A percentile compares a stretch with the other conserved stretches of the same genome.
phyloP scores from a whole-genome alignment of 768 basidiomycete species.

The Lactifluus volemus region DNA sequence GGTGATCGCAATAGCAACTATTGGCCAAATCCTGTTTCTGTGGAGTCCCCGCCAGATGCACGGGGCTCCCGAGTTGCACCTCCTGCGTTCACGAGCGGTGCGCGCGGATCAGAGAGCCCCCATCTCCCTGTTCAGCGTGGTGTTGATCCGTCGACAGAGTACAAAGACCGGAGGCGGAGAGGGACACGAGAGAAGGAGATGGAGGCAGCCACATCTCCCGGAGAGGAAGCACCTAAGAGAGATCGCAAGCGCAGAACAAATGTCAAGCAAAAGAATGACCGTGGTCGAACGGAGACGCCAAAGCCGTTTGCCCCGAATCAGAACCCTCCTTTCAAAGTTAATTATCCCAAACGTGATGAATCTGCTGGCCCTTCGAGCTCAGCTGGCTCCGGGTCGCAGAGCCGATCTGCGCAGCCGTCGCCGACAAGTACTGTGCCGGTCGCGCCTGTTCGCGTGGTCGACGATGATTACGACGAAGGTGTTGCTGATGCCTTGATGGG shows the following conservation, averaged over 20 bases:
- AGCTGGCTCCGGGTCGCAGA: conserved; percentile 42
- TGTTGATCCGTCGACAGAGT: conserved; percentile 32
- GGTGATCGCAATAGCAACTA: conserved; percentile 6
- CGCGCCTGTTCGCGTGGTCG: conserved; percentile 59
- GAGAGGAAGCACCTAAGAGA: conserved; percentile 42
- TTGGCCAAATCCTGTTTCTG: conserved; percentile 6
- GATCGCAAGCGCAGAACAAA: conserved; percentile 43
- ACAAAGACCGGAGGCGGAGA: conserved; percentile 38
- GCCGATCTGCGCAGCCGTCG: conserved; percentile 61
- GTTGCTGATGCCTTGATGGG: conserved; percentile 80
- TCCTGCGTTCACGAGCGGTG: conserved; percentile 25
- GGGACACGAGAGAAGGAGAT: conserved; percentile 18
- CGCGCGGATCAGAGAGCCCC: conserved; percentile 55
- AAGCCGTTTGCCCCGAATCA: conserved; percentile 27
- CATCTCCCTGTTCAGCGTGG: conserved; percentile 24
- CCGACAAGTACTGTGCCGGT: conserved; percentile 54
- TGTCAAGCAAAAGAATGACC: conserved; percentile 37
- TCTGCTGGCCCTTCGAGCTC: conserved; percentile 61
- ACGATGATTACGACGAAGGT: conserved; percentile 93
- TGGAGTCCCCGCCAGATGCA: conserved; percentile 22
- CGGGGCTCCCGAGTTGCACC: conserved; percentile 23
- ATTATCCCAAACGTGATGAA: conserved; percentile 31
- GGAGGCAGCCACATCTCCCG: conserved; percentile 10
- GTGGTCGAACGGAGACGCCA: conserved; percentile 37
- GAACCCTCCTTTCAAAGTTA: conserved; percentile 22